phyloP scores from a whole-genome alignment of 495 filamentous ascomycete genomes.

The Penicillium odoratum region DNA sequence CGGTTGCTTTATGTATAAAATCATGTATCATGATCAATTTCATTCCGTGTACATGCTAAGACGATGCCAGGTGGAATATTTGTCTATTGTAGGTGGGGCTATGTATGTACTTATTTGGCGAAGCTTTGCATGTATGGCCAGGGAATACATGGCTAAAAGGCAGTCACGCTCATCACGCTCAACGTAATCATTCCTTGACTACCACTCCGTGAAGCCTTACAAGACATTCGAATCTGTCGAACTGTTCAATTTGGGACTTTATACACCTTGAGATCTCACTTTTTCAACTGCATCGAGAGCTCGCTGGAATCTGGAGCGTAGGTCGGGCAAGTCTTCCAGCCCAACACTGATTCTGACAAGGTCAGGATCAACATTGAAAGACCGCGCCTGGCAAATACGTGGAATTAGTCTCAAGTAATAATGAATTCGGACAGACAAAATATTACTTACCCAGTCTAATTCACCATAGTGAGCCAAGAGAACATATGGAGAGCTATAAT shows the following conservation, averaged over 20 bases:
- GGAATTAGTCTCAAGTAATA: slow-evolving; percentile 7
- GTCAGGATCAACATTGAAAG: slow-evolving; percentile 74
- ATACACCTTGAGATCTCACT: slow-evolving; percentile 12
- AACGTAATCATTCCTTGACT: neutral
- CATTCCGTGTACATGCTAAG: no score
- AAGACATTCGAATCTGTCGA: no score
- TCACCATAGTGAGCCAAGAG: slow-evolving; percentile 90
- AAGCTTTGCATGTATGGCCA: no score
- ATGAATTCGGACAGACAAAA: neutral
- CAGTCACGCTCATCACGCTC: neutral
- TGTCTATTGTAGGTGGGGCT: no score
- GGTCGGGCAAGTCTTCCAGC: slow-evolving; percentile 70
- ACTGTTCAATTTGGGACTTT: neutral
- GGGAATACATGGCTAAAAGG: no score
- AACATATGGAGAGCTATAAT: slow-evolving; percentile 75
- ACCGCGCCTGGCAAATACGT: slow-evolving; percentile 54
- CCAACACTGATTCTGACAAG: slow-evolving; percentile 89
- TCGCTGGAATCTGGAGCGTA: slow-evolving; percentile 49
- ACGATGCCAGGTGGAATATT: no score
- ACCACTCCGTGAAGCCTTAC: neutral
- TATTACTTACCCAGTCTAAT: slow-evolving; percentile 72
- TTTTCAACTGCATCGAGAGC: slow-evolving; percentile 49
- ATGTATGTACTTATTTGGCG: no score
- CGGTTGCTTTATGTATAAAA: no score
- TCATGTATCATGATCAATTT: no score